Evolutionary conservation across 768 basidiomycete species (phyloP).

Genomic region (Tephrocybe sp.): DNA sequence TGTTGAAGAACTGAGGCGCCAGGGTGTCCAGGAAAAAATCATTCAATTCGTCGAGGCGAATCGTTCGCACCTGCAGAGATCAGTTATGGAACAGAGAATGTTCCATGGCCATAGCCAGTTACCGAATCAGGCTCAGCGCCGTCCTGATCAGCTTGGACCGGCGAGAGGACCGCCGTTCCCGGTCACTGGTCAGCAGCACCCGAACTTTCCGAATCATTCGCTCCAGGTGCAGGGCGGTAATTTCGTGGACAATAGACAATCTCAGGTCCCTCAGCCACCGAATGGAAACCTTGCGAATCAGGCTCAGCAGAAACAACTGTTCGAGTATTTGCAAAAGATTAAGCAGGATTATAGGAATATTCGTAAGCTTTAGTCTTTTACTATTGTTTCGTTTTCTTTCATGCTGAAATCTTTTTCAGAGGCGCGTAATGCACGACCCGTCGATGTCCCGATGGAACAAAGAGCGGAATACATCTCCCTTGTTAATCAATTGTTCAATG

Average conservation of each 20-base stretch:
- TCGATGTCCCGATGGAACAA: conserved; percentile 51
- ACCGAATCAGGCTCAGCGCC: conserved; percentile 21
- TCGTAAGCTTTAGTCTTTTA: background rate
- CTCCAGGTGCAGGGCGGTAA: conserved; percentile 15
- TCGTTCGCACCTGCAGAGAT: conserved; percentile 44
- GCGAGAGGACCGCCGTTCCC: conserved; percentile 7
- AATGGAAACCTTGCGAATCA: conserved; percentile 2
- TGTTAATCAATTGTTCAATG: conserved; percentile 47
- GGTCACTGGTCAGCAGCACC: conserved; percentile 5
- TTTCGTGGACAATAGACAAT: conserved; percentile 19
- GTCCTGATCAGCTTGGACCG: conserved; percentile 7
- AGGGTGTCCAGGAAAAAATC: conserved; percentile 44
- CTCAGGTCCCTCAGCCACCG: conserved; percentile 16
- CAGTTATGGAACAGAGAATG: conserved; percentile 31
- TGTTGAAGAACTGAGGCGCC: conserved; percentile 49
- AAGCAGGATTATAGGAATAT: conserved; percentile 3
- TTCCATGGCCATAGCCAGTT: conserved; percentile 35
- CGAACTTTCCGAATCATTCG: too few relatives aligned
- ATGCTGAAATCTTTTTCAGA: conserved; percentile 21
- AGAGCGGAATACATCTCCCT: conserved; percentile 47
- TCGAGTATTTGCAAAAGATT: conserved; percentile 8
- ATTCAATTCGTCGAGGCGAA: conserved; percentile 57
- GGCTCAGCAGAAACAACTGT: background rate
- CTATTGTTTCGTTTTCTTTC: background rate
- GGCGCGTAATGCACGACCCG: conserved; percentile 27